Percentiles rank a stretch among this genome's conserved stretches.
phyloP scores from a whole-genome alignment of 192 early-diverging fungal species.

The Podila clonocystis region DNA sequence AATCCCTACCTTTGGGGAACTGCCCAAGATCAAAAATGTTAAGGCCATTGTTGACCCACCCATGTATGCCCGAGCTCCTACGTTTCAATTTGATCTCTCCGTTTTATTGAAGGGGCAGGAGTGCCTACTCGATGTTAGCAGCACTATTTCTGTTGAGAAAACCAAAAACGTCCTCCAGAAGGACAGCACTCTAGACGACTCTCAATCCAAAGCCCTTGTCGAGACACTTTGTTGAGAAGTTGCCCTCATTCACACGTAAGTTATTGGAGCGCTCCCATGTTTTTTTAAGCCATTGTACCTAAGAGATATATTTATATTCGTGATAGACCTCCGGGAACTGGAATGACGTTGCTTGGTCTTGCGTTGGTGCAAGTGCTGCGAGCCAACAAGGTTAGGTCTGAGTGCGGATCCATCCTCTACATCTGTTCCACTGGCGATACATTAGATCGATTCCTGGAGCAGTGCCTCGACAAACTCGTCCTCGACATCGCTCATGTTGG shows the following conservation, averaged over 20 bases:
- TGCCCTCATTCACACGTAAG: slow-evolving; percentile 62
- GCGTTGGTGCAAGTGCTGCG: slow-evolving; percentile 55
- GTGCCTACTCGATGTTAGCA: slow-evolving; percentile 13
- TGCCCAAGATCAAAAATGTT: not conserved
- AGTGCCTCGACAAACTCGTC: slow-evolving; percentile 54
- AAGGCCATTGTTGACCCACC: slow-evolving; percentile 29
- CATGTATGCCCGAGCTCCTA: slow-evolving; percentile 47
- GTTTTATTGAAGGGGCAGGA: slow-evolving; percentile 18
- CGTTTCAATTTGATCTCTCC: slow-evolving; percentile 34
- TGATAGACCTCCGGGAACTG: slow-evolving; percentile 61
- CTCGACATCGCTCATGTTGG: slow-evolving; percentile 59
- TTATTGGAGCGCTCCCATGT: not conserved
- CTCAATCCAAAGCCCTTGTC: slow-evolving; percentile 59
- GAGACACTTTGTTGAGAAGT: slow-evolving; percentile 59
- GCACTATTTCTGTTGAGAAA: not conserved
- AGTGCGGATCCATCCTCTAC: slow-evolving; percentile 54
- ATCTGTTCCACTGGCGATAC: slow-evolving; percentile 70
- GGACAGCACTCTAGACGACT: slow-evolving; percentile 54
- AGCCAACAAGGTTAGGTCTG: slow-evolving; percentile 28
- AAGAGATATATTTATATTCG: not conserved
- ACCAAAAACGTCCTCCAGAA: slow-evolving; percentile 6
- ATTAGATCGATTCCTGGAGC: slow-evolving; percentile 67
- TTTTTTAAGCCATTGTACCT: not conserved
- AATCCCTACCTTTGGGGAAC: slow-evolving; percentile 19
- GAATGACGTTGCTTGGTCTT: slow-evolving; percentile 63